phyloP scores from a whole-genome alignment of 1,139 yeast species.

The Zygoascus hellenicus region DNA sequence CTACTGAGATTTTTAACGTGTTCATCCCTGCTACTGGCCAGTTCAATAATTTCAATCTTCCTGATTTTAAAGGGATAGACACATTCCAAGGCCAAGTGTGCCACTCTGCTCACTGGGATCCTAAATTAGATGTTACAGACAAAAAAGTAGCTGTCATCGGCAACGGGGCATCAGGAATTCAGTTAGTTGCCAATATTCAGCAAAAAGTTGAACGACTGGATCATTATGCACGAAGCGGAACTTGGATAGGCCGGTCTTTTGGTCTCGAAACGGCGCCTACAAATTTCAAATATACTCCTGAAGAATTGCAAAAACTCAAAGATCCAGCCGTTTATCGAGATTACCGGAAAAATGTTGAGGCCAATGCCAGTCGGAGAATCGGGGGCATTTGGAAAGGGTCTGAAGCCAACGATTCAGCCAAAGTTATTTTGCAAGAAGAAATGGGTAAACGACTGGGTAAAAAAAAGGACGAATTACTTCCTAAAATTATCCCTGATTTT shows the following conservation, averaged over 20 bases:
- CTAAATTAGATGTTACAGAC: conserved; percentile 33
- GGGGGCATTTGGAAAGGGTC: conserved; percentile 15
- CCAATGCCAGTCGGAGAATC: conserved; percentile 12
- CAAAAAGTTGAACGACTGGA: conserved; percentile 16
- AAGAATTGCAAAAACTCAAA: conserved; percentile 14
- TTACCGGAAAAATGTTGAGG: conserved; percentile 16
- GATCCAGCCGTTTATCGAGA: conserved; percentile 15
- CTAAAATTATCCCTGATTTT: conserved; percentile 17
- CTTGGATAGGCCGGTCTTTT: conserved; percentile 19
- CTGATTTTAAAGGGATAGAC: conserved; percentile 25
- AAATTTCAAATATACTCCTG: conserved; percentile 11
- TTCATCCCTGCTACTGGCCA: conserved; percentile 37
- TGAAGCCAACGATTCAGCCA: conserved; percentile 9
- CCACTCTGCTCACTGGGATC: conserved; percentile 37
- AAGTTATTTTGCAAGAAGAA: conserved; percentile 9
- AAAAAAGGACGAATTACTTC: conserved; percentile 15
- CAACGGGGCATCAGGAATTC: conserved; percentile 45
- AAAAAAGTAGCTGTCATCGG: conserved; percentile 41
- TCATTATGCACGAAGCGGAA: conserved; percentile 17
- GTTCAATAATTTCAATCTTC: conserved; percentile 29
- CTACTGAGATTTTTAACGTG: conserved; percentile 29
- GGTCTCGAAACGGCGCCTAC: conserved; percentile 14
- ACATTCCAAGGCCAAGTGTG: conserved; percentile 41
- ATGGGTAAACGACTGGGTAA: conserved; percentile 16
- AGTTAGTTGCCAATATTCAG: conserved; percentile 28